Conservation (phyloP, 2,329 filamentous ascomycete genomes). For the Plectosphaerella cucumerina region DNA sequence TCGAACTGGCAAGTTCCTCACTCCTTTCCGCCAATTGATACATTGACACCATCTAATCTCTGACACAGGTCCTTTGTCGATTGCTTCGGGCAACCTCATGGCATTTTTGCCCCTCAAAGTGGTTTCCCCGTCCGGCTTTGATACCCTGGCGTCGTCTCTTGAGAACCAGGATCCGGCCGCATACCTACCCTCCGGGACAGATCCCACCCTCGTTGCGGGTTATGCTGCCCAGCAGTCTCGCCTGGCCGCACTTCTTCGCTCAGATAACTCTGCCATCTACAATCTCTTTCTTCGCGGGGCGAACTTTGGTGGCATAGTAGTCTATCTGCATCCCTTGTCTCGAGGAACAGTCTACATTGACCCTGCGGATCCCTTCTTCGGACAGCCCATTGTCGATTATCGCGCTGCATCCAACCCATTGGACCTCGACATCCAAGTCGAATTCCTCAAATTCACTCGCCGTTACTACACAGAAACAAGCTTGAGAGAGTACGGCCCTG, state of each 20-base stretch:
- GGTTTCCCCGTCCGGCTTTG: constrained; percentile 12
- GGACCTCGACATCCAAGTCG: constrained; percentile 20
- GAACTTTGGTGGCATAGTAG: constrained; percentile 7
- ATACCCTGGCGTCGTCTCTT: constrained; percentile 12
- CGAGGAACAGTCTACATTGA: constrained; percentile 27
- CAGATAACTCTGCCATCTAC: constrained; percentile 29
- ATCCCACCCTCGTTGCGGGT: constrained; percentile 28
- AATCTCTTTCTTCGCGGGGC: constrained; percentile 12
- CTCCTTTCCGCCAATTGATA: neutral
- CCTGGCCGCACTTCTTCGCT: constrained; percentile 26
- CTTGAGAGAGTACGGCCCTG: constrained; percentile 23
- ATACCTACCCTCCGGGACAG: constrained; percentile 20
- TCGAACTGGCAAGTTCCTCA: constrained; percentile 5
- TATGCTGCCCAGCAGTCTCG: constrained; percentile 31
- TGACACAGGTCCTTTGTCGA: constrained; percentile 12
- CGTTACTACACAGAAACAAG: constrained; percentile 30
- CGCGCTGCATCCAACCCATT: constrained; percentile 20
- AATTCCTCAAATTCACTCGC: constrained; percentile 20
- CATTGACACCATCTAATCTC: neutral
- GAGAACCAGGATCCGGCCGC: constrained; percentile 18
- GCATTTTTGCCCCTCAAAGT: constrained; percentile 14
- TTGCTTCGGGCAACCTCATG: constrained; percentile 12
- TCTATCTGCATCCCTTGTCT: constrained; percentile 13
- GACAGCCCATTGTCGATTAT: constrained; percentile 21
- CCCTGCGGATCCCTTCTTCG: constrained; percentile 20